A percentile compares a stretch with the other conserved stretches of the same genome.
Conservation (phyloP, 495 filamentous ascomycete species). For the Talaromyces ruber region DNA sequence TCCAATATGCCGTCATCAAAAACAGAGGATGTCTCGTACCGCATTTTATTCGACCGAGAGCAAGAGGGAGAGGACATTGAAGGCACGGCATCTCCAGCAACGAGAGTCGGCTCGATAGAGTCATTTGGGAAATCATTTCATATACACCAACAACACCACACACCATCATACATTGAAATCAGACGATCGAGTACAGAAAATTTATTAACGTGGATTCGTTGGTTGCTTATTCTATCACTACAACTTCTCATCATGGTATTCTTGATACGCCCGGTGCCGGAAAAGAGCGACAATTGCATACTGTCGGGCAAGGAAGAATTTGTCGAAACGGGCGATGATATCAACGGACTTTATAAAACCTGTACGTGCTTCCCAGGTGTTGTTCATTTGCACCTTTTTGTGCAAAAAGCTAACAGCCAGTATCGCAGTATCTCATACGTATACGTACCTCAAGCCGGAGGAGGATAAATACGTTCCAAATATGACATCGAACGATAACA, state of each 20-base stretch:
- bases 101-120: background rate
- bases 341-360: slow-evolving; percentile 20
- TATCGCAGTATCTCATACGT: slow-evolving; percentile 13
- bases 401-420: background rate
- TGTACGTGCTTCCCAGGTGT: slow-evolving; percentile 8
- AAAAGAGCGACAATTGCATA: background rate
- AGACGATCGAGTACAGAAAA: background rate
- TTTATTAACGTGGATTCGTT: background rate
- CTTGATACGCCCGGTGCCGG: background rate
- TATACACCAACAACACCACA: background rate
- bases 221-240: background rate
- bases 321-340: slow-evolving; percentile 18
- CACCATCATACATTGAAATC: background rate
- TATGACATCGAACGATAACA: slow-evolving; percentile 15
- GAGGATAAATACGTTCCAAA: slow-evolving; percentile 18
- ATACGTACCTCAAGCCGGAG: slow-evolving; percentile 16
- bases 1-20: background rate
- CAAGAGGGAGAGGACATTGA: background rate
- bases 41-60: background rate
- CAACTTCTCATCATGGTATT: background rate
- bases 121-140: background rate
- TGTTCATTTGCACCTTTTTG: background rate
- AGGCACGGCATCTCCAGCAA: background rate
- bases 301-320: background rate
- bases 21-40: background rate